Percentiles rank a stretch among this genome's conserved stretches.
Evolutionary conservation across 2,329 filamentous ascomycete genomes (phyloP).

Genomic region (Chrysoporthe cubensis): DNA sequence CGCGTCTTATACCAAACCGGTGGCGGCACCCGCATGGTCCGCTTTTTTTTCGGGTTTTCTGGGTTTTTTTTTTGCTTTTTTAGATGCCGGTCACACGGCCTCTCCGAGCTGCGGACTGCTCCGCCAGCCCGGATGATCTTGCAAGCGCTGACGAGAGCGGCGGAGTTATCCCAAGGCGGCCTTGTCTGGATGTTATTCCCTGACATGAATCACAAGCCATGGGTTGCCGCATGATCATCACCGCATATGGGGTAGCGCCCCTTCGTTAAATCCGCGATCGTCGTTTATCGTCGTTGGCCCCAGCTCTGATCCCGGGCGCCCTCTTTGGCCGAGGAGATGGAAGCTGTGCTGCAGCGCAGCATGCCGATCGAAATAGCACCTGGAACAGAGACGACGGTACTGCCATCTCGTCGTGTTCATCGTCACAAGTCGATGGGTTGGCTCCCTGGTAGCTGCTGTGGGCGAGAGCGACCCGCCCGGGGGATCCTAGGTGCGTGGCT

Average conservation of each 20-base stretch:
- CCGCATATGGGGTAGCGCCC: neutral
- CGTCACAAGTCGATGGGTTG: neutral
- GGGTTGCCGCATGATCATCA: neutral
- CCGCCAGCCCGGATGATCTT: neutral
- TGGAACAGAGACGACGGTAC: constrained; percentile 5
- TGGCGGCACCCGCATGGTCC: constrained; percentile 1
- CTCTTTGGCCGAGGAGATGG: neutral
- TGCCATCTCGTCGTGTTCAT: neutral
- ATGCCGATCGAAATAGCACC: neutral
- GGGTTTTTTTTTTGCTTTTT: neutral
- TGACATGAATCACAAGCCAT: neutral
- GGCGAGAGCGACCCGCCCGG: neutral
- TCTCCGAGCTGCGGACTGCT: neutral
- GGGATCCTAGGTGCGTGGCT: neutral
- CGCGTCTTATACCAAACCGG: too few relatives aligned
- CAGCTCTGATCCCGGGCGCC: neutral
- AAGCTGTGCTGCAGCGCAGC: neutral
- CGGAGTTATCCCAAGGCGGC: neutral
- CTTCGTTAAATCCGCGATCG: constrained; percentile 1
- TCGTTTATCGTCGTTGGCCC: neutral
- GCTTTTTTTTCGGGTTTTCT: neutral
- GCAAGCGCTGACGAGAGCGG: neutral
- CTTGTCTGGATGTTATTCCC: neutral
- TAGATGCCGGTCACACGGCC: neutral
- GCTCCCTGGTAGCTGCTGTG: neutral